Evolutionary conservation across 2,329 filamentous ascomycete species (phyloP), one percentile per base, ranked within the genome.

Genomic region (Beauveria pseudobassiana): DNA sequence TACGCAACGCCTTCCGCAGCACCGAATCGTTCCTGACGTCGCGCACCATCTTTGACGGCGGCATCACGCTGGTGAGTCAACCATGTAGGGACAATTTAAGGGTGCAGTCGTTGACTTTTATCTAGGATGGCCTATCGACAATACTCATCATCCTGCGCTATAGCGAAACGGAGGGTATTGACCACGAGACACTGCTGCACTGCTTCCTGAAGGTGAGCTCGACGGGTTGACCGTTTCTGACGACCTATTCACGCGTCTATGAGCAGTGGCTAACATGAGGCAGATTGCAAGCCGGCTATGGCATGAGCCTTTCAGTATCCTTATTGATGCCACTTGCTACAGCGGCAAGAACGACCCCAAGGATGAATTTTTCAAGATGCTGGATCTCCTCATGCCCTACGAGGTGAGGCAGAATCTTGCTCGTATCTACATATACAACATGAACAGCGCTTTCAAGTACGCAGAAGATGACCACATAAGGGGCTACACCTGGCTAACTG

Each of bases 311-410:
- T 89, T 89, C 65, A 85, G 85, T 0, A 74, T 89, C 5, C 78
- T 89, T 26, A 82, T 89, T 61, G 87, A 89, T 70, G 86, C 86
- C 16, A 89, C 87, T 14, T 89, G 85, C 71, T 89, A 89, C 68
- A 85, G 82, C 65, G 85, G 85, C n/a, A 81, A 85, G 63, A 85
- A 82, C 61, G 86, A 89, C 65, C 81, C 85, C 14, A 83, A 83
- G 64, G 87, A 89, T 68, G 83, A 86, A 20, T 73, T 89, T 2
- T 86, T 88, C 67, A 82, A 82, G 59, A 87, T 82, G 67, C 74
- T 88, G 9, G 85, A 88, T 67, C 73, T 82, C 12, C 77, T 89
- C 3, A 85, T 83, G 3, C 86, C 87, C 0, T 78, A 78, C 0
- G 87, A 89, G 66, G 71, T 89, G 50, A 78, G 81, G 1, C 78